Evolutionary conservation across 805 yeast genomes (phyloP), one percentile per base, ranked within the genome.

Genomic region (Candida boleticola): DNA sequence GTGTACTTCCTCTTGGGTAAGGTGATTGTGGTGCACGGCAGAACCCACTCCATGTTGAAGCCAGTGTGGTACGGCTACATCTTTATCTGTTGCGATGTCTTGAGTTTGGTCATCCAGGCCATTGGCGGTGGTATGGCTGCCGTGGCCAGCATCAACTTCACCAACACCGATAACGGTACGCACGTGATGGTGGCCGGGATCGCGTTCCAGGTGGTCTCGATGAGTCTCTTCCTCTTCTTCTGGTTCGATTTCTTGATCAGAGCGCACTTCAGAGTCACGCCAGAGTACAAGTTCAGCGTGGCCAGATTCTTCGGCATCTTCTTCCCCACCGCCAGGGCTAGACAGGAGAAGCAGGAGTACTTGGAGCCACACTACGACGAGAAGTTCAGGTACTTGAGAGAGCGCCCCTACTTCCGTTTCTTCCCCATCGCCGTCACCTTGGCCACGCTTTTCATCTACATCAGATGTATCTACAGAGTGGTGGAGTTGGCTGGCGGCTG

Each of bases 91-190:
- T 79, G 83, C 55, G 96, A 89, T 63, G 53, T 85, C 3, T 50
- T 80, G 3, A 75, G 89, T 17, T 66, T 87, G 46, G 63, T 78
- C 1, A 55, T 87, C 17, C 96, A 87, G 63, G 90, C 82, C 3
- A 73, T 66, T 7, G 95, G 95, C 35, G 95, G 95, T 53, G 93
- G 83, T 40, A 61, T 76, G 34, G 86, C 89, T 2, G 81, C 85
- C 30, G 48, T 60, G 2, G 70, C 78, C 0, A 57, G 73, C 5
- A 47, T 60, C 6, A 38, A 40, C 2, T 54, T 55, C 32, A 55
- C 63, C 11, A 52, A 56, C 31, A 53, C 76, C 1, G 50, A 33
- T 2, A 45, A 54, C 0, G 92, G 92, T n/a, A 71, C 85, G 1
- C 70, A 80, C 55, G 60, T 84, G 37, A 85, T 89, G 83, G 76